Percentiles rank a stretch among this genome's conserved stretches.
Conservation (phyloP, 345 rosid species). For the Boechera divaricarpa region DNA sequence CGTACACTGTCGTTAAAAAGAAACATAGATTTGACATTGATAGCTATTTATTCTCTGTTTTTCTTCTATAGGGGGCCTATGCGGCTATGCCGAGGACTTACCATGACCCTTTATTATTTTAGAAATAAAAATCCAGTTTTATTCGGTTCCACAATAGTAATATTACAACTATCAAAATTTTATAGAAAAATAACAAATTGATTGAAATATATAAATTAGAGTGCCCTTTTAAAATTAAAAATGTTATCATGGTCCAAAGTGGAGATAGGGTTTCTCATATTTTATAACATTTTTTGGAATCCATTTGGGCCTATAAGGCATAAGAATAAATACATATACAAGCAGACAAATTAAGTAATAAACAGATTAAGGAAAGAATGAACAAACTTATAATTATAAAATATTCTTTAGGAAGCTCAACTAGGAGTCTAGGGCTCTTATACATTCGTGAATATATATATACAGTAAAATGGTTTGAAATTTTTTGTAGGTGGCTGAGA, state of each 20-base stretch:
- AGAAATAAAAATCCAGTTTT: neutral
- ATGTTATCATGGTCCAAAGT: slow-evolving; percentile 47
- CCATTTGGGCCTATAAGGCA: slow-evolving; percentile 37
- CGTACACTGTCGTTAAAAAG: slow-evolving; percentile 36
- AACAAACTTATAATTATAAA: neutral
- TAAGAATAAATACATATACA: slow-evolving; percentile 41
- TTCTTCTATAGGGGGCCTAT: slow-evolving; percentile 34
- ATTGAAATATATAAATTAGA: slow-evolving; percentile 4
- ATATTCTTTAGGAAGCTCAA: neutral
- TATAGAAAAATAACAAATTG: slow-evolving; percentile 11
- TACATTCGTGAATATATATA: neutral
- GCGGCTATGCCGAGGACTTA: slow-evolving; percentile 19
- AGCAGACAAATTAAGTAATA: slow-evolving; percentile 30
- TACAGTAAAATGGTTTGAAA: no score
- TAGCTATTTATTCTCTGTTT: slow-evolving; percentile 39
- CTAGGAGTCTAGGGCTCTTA: slow-evolving; percentile 5
- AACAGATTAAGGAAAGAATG: slow-evolving; percentile 6
- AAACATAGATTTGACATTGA: slow-evolving; percentile 38
- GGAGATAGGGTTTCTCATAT: slow-evolving; percentile 41
- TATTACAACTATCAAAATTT: slow-evolving; percentile 26
- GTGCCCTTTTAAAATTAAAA: slow-evolving; percentile 21
- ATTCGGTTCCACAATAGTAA: slow-evolving; percentile 34
- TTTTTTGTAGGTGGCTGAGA: neutral
- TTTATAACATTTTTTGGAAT: slow-evolving; percentile 37
- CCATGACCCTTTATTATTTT: slow-evolving; percentile 25